Base-by-base conservation (phyloP, 805 yeast genomes). In the Wickerhamomyces alni region DNA sequence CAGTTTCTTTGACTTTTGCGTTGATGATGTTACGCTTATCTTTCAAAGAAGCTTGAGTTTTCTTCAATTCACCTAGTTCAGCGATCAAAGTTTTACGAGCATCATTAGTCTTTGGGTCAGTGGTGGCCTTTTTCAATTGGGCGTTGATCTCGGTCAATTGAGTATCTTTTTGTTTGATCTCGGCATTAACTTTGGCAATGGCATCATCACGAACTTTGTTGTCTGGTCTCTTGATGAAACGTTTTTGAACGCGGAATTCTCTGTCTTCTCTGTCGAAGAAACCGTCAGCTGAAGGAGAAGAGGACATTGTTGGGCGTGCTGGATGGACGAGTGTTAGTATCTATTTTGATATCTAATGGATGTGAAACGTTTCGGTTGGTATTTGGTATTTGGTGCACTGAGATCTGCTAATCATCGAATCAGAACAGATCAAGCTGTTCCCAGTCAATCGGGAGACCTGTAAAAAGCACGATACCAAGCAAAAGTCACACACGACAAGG, bases 201-300 rank as follows among this genome's bases (percentile, higher is more conserved):
- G 74, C 70, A 45, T 70, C 73, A 58, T 83, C 84, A 63, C 80
- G 71, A 40, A 69, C 78, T 44, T 72, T 65, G 53, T 71, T 75
- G 62, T 85, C 93, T 35, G 94, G 94, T 56, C 82, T 78, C 62
- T 83, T 83, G 63, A 82, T 74, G 60, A 70, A 77, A 41, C 57
- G 57, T 46, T 46, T 50, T 47, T 53, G 57, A 39, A 46, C 54
- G 30, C 50, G 46, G 39, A 45, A 16, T 42, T 52, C 57, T 33
- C 39, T 38, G 26, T 28, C 24, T 42, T 52, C 57, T 33, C 39
- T 38, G 26, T 28, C 24, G n/a, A n/a, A 11, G 16, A 17, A 15
- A 8, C 36, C 35, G 17, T 43, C 46, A 26, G 35, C 42, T 40
- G 19, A n/a, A 26, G 42, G 33, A 30, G 39, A 21, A 28, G 36